Conservation (phyloP, 331 rosid genomes). For the Acacia concinna region DNA sequence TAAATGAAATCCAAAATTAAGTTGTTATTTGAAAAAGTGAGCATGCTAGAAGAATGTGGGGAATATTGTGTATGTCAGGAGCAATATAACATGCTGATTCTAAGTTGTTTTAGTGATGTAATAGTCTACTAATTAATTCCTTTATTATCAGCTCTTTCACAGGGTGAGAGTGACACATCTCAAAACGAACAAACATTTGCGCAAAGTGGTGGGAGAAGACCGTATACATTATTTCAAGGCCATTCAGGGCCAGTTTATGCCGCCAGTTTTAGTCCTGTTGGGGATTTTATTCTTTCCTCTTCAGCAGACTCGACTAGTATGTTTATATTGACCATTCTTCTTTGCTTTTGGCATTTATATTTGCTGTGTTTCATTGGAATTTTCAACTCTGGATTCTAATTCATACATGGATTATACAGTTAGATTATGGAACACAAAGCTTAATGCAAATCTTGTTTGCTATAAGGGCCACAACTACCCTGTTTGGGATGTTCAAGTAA, state of each 20-base stretch:
- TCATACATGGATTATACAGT: constrained; percentile 44
- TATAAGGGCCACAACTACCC: constrained; percentile 81
- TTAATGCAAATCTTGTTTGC: constrained; percentile 71
- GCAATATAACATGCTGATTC: not conserved
- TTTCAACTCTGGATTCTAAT: not conserved
- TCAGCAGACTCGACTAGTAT: constrained; percentile 69
- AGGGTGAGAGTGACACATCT: constrained; percentile 50
- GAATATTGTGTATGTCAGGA: not conserved
- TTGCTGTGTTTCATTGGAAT: not conserved
- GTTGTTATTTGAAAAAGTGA: not conserved
- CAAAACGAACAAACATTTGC: constrained; percentile 46
- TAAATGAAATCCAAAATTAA: constrained; percentile 13
- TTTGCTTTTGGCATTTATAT: not conserved
- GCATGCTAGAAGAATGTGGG: not conserved
- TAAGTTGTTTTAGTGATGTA: not conserved
- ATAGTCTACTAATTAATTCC: not conserved
- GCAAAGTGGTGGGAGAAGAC: constrained; percentile 45
- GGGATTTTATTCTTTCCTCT: constrained; percentile 70
- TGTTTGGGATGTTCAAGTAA: constrained; percentile 81
- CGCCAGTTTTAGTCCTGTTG: constrained; percentile 61
- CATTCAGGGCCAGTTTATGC: constrained; percentile 76
- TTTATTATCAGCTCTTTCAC: constrained; percentile 51
- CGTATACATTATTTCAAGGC: constrained; percentile 65
- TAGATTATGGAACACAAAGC: constrained; percentile 68
- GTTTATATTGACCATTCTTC: constrained; percentile 12